Base-by-base conservation (phyloP, 2,329 filamentous ascomycete genomes). In the Venturia carpophila region DNA sequence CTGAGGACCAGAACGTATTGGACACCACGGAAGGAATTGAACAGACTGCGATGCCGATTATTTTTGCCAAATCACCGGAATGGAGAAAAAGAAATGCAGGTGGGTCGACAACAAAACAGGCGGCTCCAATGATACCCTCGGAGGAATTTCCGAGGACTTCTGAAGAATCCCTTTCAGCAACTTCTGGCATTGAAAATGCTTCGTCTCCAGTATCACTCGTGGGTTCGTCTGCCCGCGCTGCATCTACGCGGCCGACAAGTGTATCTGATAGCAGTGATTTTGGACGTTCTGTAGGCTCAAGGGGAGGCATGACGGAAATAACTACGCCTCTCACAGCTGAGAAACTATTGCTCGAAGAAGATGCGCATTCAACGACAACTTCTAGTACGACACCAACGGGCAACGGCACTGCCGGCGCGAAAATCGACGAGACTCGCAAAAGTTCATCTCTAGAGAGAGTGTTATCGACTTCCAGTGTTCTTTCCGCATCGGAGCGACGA, bases 241-340 rank as follows among this genome's bases (percentile, higher is more conserved):
- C 27, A 24, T 65, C 64, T 6, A 62, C 64, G 19, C n/a, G 55
- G 11, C 47, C 64, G 27, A 65, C 64, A 7, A 45, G 39, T 19
- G 64, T 65, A 15, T 61, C 56, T 39, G 64, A 65, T 21, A 37
- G 30, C 19, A 62, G 64, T 41, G 64, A 65, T 3, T 13, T 37
- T 30, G 64, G 27, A 34, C 21, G 24, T 27, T 52, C 21, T 9
- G 21, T 13, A 60, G 41, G 62, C 17, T 61, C 60, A 45, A 30
- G 37, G 42, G 27, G 41, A 27, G 42, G 60, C 19, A 27, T 37
- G 27, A 24, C 62, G 1, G 62, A 63, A 49, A 17, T 55, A 19
- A 55, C 21, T 1, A 63, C 42, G 1, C 62, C 62, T 34, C 39
- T 41, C 47, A 63, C 62, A 17, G 45, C 43, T 55, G 62, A 61